Conservation (phyloP, 331 rosid species). For the Prunus yedoensis region DNA sequence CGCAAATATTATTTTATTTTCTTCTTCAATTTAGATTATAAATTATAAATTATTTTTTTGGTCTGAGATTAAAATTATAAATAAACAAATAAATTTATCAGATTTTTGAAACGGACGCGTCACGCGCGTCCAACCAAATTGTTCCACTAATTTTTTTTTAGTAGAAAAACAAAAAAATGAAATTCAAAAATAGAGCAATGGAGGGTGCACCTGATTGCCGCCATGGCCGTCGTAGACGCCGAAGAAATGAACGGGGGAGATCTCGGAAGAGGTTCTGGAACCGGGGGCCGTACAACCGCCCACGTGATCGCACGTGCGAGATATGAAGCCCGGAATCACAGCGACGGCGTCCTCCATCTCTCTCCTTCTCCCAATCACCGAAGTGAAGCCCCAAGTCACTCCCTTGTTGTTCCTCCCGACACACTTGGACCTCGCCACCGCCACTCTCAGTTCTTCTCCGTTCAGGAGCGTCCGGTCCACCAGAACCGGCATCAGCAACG, state of each 20-base stretch:
- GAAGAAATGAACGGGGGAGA: conserved; percentile 74
- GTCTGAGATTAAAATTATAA: background rate
- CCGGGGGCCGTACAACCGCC: conserved; percentile 82
- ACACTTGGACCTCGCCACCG: conserved; percentile 52
- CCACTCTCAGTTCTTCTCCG: background rate
- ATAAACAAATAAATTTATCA: background rate
- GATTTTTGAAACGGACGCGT: background rate
- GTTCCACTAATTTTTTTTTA: background rate
- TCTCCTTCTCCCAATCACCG: conserved; percentile 73
- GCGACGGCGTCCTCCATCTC: conserved; percentile 94
- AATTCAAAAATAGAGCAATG: background rate
- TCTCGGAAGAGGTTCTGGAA: conserved; percentile 61
- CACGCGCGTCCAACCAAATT: background rate
- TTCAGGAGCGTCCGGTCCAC: conserved; percentile 5
- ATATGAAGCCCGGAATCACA: conserved; percentile 63
- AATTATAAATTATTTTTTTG: background rate
- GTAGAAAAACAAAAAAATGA: background rate
- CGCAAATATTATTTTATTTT: background rate
- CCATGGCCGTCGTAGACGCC: conserved; percentile 96
- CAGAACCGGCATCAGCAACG: conserved; percentile 11
- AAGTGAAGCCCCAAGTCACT: conserved; percentile 63
- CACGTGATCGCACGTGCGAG: conserved; percentile 56
- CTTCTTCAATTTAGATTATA: background rate
- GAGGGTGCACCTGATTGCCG: conserved; percentile 69
- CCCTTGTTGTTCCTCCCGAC: conserved; percentile 62